Percentiles rank a stretch among this genome's conserved stretches.
Conservation (phyloP, 768 basidiomycete species). For the Calvatia gigantea region DNA sequence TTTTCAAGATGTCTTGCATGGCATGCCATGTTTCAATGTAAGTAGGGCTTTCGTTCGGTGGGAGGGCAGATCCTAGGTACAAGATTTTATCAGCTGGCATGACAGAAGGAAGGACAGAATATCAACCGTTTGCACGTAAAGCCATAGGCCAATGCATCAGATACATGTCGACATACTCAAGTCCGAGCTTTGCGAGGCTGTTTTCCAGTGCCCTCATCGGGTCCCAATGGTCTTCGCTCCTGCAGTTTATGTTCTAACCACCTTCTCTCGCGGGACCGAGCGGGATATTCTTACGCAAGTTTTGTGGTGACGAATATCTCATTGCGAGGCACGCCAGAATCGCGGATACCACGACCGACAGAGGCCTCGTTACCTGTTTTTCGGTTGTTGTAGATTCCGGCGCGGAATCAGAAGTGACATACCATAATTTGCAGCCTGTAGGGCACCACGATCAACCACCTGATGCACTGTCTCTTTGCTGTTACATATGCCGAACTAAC, state of each 20-base stretch:
- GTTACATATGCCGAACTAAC: conserved; percentile 11
- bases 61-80: conserved; percentile 14
- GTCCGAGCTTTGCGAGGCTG: conserved; percentile 29
- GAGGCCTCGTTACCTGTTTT: conserved; percentile 28
- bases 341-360: conserved; percentile 35
- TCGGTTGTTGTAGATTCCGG: not conserved
- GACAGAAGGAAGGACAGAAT: not conserved
- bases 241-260: conserved; percentile 17
- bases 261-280: conserved; percentile 14
- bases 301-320: conserved; percentile 41
- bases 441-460: not conserved
- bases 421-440: conserved; percentile 12
- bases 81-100: not conserved
- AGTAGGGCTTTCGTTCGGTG: conserved; percentile 9
- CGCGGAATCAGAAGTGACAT: not conserved
- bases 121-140: conserved; percentile 3
- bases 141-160: conserved; percentile 28
- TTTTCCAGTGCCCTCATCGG: conserved; percentile 30
- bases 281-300: conserved; percentile 23
- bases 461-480: conserved; percentile 5
- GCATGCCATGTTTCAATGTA: conserved; percentile 10
- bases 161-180: conserved; percentile 48
- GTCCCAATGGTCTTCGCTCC: conserved; percentile 29
- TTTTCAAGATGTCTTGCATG: conserved; percentile 6
- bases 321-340: conserved; percentile 34